Evolutionary conservation across 192 early-diverging fungal species (phyloP), one percentile per base, ranked within the genome.

Genomic region (Geranomyces michiganensis): DNA sequence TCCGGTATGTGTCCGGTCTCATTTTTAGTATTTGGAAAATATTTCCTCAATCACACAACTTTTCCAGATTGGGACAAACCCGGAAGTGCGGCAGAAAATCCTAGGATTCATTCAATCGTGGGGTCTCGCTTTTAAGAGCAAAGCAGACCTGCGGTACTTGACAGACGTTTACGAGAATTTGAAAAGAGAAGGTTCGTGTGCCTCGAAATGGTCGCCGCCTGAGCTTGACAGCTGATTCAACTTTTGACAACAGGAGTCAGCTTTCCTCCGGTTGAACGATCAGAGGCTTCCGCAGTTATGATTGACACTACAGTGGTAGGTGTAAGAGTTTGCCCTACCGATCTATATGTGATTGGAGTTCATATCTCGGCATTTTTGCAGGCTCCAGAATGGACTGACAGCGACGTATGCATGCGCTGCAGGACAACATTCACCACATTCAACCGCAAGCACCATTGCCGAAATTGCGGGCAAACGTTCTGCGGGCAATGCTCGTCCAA

Each of bases 371-470:
- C 17, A 60, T 27, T 19, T 29, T 27, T 51, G 24, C 74, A 94
- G 92, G 89, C 97, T 27, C 96, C 97, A 30, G 95, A 94, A 73
- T 99, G 97, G 97, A 90, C 91, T 9, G 96, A 98, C 73, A 92
- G 91, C 46, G 90, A 94, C 67, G 89, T 94, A 13, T 99, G 97
- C 78, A 91, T 90, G 82, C 88, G 97, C 49, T 99, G 97, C 78
- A 86, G 97, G 60, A 92, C 93, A 0, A 70, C 81, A 10, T 99
- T 99, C 71, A 97, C 96, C 19, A 82, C 94, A 2, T 93, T 95
- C 45, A 98, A 96, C 77, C 87, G 97, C 65, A 97, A 98, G 55
- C 97, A 99, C 77, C 97, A 99, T 79, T 99, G 97, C 72, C 91
- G 97, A 75, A 92, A 96, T 71, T 99, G 97, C 76, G 97, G 97